These are phyloP conservation scores for Candida hispaniensis DNA, from an alignment of 805 yeast species.

Conservation along the genomic window DNA sequence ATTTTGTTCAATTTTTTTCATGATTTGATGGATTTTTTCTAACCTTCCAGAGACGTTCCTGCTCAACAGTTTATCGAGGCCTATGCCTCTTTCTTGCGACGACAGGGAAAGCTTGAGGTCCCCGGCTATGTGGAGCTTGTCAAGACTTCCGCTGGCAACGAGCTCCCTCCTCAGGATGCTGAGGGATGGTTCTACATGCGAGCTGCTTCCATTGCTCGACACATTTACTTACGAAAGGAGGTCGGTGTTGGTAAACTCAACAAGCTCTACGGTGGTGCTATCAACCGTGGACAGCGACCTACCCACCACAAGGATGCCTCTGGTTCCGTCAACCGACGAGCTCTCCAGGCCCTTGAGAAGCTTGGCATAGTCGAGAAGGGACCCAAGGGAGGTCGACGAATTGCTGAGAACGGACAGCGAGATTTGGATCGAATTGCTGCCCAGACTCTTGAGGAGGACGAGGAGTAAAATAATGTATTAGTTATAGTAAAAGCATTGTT, in stretches of 20 bases:
- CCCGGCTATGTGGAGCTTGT: conserved; percentile 99
- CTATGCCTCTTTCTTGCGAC: conserved; percentile 98
- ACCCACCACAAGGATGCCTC: conserved; percentile 98
- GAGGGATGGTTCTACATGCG: conserved; percentile 99
- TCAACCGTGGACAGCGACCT: conserved; percentile 98
- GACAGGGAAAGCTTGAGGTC: conserved; percentile 99
- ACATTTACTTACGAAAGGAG: conserved; percentile 98
- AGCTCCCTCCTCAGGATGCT: conserved; percentile 98
- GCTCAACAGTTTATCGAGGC: conserved; percentile 99
- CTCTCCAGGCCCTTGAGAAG: conserved; percentile 95
- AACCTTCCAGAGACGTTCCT: conserved; percentile 86
- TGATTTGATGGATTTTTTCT: background rate
- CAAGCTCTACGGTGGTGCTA: conserved; percentile 98
- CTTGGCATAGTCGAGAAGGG: conserved; percentile 94
- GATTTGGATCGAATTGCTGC: conserved; percentile 99
- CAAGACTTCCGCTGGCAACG: conserved; percentile 98
- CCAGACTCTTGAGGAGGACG: conserved; percentile 91
- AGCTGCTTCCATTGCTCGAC: conserved; percentile 99
- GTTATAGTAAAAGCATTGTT: too few relatives aligned
- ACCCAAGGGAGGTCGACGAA: conserved; percentile 98
- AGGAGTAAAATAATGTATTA: too few relatives aligned
- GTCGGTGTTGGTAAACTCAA: conserved; percentile 99
- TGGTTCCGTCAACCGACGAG: conserved; percentile 98
- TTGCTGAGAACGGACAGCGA: conserved; percentile 99
- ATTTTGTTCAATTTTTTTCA: background rate